Percentiles rank a stretch among this genome's conserved stretches.
Evolutionary conservation across 2,329 filamentous ascomycete species (phyloP).

Genomic region (Aspergillus sp.): DNA sequence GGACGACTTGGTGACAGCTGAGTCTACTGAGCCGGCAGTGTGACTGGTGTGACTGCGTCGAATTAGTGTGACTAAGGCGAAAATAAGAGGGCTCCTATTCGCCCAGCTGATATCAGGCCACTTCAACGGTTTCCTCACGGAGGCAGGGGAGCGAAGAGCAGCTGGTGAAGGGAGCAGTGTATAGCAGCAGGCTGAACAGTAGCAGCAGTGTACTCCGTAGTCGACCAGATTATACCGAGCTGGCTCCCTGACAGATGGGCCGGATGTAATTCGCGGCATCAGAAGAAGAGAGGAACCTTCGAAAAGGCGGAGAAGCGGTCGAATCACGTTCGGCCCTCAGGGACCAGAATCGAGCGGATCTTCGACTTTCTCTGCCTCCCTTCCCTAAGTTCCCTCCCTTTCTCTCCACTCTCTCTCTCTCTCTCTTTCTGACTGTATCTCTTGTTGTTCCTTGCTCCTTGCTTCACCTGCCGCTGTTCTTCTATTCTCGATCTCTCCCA

Average conservation of each 20-base stretch:
- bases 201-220: background rate
- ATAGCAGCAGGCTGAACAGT: background rate
- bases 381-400: constrained; percentile 11
- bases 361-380: constrained; percentile 8
- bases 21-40: too few species aligned
- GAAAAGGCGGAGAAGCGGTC: constrained; percentile 16
- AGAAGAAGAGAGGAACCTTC: background rate
- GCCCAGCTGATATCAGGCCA: constrained; percentile 19
- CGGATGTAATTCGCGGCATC: constrained; percentile 13
- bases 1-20: too few species aligned
- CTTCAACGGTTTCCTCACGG: background rate
- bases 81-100: constrained; percentile 31
- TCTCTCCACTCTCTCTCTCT: constrained; percentile 4
- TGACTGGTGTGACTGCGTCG: too few species aligned
- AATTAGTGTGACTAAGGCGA: constrained; percentile 20
- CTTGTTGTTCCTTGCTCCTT: background rate
- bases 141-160: background rate
- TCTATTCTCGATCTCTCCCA: background rate
- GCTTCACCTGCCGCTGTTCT: background rate
- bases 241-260: background rate
- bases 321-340: constrained; percentile 16
- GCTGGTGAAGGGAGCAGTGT: background rate
- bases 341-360: constrained; percentile 1
- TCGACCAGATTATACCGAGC: background rate
- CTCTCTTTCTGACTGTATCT: constrained; percentile 8